These are phyloP conservation scores for Adansonia gregorii DNA, from an alignment of 441 rosid genomes.

Conservation along the genomic window DNA sequence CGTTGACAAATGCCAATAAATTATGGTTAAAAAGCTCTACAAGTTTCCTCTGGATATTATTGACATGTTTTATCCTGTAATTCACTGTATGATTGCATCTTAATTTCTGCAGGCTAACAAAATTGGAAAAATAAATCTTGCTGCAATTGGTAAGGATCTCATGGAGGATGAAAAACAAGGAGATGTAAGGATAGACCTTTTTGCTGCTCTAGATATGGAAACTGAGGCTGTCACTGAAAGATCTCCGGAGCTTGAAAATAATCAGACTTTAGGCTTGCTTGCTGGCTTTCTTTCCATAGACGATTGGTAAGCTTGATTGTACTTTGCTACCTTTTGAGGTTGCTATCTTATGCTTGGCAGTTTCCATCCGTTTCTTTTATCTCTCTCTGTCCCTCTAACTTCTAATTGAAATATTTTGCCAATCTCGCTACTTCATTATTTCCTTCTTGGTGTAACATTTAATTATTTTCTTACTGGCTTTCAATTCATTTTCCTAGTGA, in stretches of 20 bases:
- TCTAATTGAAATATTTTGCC: background rate
- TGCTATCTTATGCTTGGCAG: constrained; percentile 9
- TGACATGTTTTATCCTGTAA: background rate
- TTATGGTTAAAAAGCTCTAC: constrained; percentile 20
- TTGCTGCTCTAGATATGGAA: constrained; percentile 94
- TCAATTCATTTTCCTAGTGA: background rate
- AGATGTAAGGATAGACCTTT: constrained; percentile 93
- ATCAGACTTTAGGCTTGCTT: constrained; percentile 95
- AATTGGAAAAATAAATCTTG: constrained; percentile 98
- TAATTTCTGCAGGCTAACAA: constrained; percentile 78
- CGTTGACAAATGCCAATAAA: constrained; percentile 17
- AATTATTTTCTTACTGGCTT: background rate
- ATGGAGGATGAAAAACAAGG: constrained; percentile 99
- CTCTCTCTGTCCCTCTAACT: constrained; percentile 6
- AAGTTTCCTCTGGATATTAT: background rate
- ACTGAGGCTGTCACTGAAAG: constrained; percentile 84
- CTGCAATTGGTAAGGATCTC: constrained; percentile 99
- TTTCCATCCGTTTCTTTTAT: background rate
- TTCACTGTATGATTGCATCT: constrained; percentile 7
- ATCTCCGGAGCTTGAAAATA: constrained; percentile 79
- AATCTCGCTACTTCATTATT: background rate
- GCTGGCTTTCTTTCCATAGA: constrained; percentile 94
- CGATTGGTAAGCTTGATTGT: constrained; percentile 73
- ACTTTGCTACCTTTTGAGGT: background rate
- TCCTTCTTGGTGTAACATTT: constrained; percentile 3